Conservation (phyloP, 176 grass and related monocot species). For the Triticum monococcum region DNA sequence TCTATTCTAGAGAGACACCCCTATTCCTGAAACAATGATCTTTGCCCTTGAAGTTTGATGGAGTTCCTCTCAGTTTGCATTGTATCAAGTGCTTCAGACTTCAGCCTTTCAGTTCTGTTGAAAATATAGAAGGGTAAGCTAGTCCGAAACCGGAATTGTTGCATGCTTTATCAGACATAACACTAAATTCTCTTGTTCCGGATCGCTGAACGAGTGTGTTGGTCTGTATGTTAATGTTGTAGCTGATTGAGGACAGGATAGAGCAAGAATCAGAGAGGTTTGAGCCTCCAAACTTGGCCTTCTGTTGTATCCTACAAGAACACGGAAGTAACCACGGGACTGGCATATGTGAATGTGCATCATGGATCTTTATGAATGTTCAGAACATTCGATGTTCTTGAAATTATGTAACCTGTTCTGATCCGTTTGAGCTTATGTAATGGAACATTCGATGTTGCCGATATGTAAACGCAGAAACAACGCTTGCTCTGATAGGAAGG, state of each 20-base stretch:
- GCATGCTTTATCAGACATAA: background rate
- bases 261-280: no score
- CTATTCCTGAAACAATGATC: background rate
- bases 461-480: background rate
- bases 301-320: background rate
- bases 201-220: background rate
- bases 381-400: background rate
- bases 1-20: background rate
- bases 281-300: no score
- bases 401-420: background rate
- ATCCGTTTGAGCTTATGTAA: background rate
- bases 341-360: background rate
- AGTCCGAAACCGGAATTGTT: background rate
- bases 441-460: background rate
- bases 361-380: background rate
- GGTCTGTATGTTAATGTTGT: background rate
- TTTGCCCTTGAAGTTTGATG: background rate
- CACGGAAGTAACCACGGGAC: background rate
- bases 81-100: background rate
- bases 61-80: background rate
- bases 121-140: background rate
- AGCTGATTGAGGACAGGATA: background rate
- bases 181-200: background rate
- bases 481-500: background rate
- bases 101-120: background rate